Base-by-base conservation (phyloP, 306 rosid species). In the Albizia julibrissin region DNA sequence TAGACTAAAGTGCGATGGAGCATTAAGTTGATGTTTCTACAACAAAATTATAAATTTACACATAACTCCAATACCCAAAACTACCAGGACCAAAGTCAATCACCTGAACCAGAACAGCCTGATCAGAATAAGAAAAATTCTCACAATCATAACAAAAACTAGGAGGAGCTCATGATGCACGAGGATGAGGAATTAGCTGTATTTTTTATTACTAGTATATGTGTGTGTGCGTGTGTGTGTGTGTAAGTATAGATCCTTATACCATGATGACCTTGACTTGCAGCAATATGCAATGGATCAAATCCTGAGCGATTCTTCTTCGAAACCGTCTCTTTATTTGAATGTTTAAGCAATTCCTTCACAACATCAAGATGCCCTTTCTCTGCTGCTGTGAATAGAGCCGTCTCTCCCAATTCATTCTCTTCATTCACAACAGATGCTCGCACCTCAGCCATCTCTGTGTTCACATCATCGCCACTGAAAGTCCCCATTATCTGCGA, bases 281-380 rank as follows among this genome's bases (percentile, higher is more conserved):
- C 99, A 73, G 99, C 98, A 40, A 86, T 86, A 86, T 96, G 99
- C 93, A 96, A 84, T 5, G 99, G 94, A 86, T 91, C 96, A 59
- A 87, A 92, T 31, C 88, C 88, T 2, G 94, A 89, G 15, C 87
- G 86, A 78, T 93, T 96, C 90, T 93, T 93, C 84, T 87, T 93
- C 0, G 88, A 77, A 77, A 93, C 78, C 0, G 94, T 87, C 59
- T 89, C 91, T 29, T 79, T 74, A 31, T 83, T 91, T 1, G 97
- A 89, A 86, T 96, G 89, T 81, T 91, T 89, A 62, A 96, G 78
- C 87, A 96, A 72, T 77, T 96, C 99, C 86, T 91, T 89, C 1
- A 96, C 96, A 47, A 96, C 91, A 49, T 96, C 97, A 31, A 96
- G 92, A 75, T 93, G 92, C 0, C 99, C 99, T 46, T 26, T 88